A percentile compares a stretch with the other conserved stretches of the same genome.
These are phyloP conservation scores for Aulographum hederae DNA, from an alignment of 2,329 filamentous ascomycete genomes.

Conservation along the genomic window DNA sequence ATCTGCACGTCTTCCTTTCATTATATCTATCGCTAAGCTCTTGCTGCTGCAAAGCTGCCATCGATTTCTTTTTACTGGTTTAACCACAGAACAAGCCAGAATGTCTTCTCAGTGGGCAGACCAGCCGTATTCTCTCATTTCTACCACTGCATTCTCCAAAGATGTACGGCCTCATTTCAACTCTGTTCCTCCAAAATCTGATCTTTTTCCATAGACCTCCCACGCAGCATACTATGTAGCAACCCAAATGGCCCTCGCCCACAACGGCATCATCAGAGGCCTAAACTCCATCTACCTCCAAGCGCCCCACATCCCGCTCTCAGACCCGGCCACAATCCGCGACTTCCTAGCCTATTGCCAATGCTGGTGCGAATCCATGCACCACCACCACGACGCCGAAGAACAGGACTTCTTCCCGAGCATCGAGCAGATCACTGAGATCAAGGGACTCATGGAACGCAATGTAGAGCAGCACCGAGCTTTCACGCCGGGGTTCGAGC, in stretches of 20 bases:
- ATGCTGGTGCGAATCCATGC: constrained; percentile 14
- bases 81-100: constrained; percentile 3
- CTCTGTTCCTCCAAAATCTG: too few species aligned
- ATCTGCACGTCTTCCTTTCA: constrained; percentile 4
- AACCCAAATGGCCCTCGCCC: constrained; percentile 8
- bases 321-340: constrained; percentile 7
- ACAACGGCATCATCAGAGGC: constrained; percentile 18
- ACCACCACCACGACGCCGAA: constrained; percentile 16
- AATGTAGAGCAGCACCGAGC: constrained; percentile 16
- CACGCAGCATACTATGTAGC: constrained; percentile 17
- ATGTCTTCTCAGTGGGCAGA: constrained; percentile 12
- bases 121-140: constrained; percentile 10
- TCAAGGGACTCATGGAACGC: constrained; percentile 13
- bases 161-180: constrained; percentile 8
- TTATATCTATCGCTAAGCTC: constrained; percentile 6
- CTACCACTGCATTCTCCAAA: constrained; percentile 10
- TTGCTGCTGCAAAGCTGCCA: background rate
- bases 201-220: constrained; percentile 10
- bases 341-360: constrained; percentile 15
- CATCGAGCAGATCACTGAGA: constrained; percentile 11
- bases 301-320: constrained; percentile 9
- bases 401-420: constrained; percentile 14
- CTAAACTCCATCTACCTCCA: constrained; percentile 18
- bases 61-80: constrained; percentile 4
- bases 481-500: constrained; percentile 12